Base-by-base conservation (phyloP, 2,329 filamentous ascomycete genomes). In the Trichoderma aggressivum region DNA sequence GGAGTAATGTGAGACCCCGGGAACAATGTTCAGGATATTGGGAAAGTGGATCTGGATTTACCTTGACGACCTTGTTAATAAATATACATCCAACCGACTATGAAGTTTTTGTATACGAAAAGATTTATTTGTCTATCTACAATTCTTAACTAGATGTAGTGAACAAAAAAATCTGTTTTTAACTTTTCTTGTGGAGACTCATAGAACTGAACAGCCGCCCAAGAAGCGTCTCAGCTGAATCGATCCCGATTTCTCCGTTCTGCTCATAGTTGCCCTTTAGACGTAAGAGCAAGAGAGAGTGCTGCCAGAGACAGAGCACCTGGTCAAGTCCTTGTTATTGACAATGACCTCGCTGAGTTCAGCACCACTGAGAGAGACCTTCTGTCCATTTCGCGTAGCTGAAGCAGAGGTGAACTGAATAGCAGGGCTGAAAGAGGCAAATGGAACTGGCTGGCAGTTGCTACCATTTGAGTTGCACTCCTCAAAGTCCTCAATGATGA, bases 401-500 rank as follows among this genome's bases (percentile, higher is more conserved):
- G 53, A 47, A 26, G 65, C 65, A 39, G 55, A 60, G 28, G 53
- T 68, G 30, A 68, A 68, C 14, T n/a, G 58, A n/a, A 68, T 56
- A 10, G 65, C 65, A 24, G 65, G 65, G 55, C 65, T 68, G 36
- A 68, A 68, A 6, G 65, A 68, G 12, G 65, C 65, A 30, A 68
- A 68, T 32, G 65, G 65, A 8, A 68, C 65, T 30, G 39, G n/a
- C 26, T 50, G 34, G 36, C 65, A 68, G 55, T 68, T 43, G 28
- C 36, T 60, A 2, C 65, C 65, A 24, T 50, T 43, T 18, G 36
- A 30, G n/a, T 34, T 60, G n/a, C 65, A 68, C 36, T 60, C 55
- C 24, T 68, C 65, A 26, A 68, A 68, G 26, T 68, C 65, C 18
- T 68, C 65, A 18, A 68, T 68, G 8, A 68, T 68, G 8, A 68